Base-by-base conservation (phyloP, 2,329 filamentous ascomycete species). In the Fusarium staphyleae region DNA sequence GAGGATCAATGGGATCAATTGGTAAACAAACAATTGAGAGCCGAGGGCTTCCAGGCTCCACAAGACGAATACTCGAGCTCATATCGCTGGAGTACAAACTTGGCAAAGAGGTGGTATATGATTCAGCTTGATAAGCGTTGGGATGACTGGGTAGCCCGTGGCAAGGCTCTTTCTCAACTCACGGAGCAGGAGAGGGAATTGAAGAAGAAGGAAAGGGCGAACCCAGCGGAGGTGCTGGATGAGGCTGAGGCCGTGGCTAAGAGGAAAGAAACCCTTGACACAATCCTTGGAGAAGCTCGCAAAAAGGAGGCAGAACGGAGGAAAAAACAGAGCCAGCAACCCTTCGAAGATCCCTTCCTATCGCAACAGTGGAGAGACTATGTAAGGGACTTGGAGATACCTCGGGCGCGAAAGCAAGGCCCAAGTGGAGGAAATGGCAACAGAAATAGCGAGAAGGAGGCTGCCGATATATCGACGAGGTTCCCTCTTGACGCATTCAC, bases 1-100 rank as follows among this genome's bases (percentile, higher is more conserved):
- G 80, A 83, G 53, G 83, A 86, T 60, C 40, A 54, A 14, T 86
- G 83, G 81, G 81, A 83, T 24, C 19, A 28, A 5, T 34, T 74
- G 13, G 62, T 82, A 28, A 58, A 50, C 4, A 37, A 60, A 10
- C 57, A 74, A 43, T 57, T 71, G 32, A 43, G 24, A 18, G 18
- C 48, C 8, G 63, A 69, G 35, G 55, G 56, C 1, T 30, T 56
- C 3, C 30, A 43, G 4, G 41, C 49, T 13, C 4, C 44, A 2
- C 24, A 11, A 24, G 53, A 63, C n/a, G 48, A 50, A 6, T 45
- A 33, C 9, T 19, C 54, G n/a, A 51, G 53, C 8, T 68, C 72
- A 8, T 79, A 73, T 46, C 39, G 48, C 14, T 67, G 69, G 48
- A 65, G 62, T 34, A 57, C 73, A 5, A 61, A 71, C 10, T 32